These are phyloP conservation scores for Oryza brachyantha DNA, from an alignment of 176 grass and related monocot genomes.

Conservation along the genomic window DNA sequence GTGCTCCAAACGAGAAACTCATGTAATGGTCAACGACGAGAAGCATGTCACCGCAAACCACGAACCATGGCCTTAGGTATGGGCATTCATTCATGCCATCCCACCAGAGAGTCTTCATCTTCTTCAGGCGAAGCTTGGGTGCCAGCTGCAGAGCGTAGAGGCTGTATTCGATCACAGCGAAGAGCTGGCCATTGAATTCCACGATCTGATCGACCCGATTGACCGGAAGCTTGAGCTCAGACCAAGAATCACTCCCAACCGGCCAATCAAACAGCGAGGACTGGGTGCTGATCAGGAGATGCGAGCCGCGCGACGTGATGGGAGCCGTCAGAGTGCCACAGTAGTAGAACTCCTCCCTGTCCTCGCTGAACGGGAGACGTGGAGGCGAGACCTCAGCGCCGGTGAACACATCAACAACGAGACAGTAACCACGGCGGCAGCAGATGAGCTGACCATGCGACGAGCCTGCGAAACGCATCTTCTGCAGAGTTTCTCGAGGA, in stretches of 20 bases:
- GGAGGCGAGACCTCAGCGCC: slow-evolving; percentile 28
- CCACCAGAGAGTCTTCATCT: slow-evolving; percentile 13
- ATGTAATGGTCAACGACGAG: slow-evolving; percentile 20
- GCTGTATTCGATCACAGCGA: slow-evolving; percentile 8
- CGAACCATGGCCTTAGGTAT: not conserved
- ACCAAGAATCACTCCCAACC: slow-evolving; percentile 23
- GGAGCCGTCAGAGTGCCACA: slow-evolving; percentile 35
- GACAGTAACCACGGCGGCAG: not conserved
- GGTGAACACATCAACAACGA: slow-evolving; percentile 30
- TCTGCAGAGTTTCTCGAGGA: not conserved
- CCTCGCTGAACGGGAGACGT: not conserved
- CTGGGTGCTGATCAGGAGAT: slow-evolving; percentile 23
- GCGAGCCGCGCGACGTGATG: slow-evolving; percentile 32
- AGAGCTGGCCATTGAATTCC: slow-evolving; percentile 37
- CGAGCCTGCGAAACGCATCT: slow-evolving; percentile 7
- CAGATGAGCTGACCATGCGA: slow-evolving; percentile 27
- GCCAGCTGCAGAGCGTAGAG: slow-evolving; percentile 37
- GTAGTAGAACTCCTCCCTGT: not conserved
- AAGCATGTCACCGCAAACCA: slow-evolving; percentile 47
- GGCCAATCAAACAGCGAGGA: slow-evolving; percentile 35
- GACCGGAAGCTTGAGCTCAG: not conserved
- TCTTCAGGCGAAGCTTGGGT: slow-evolving; percentile 1
- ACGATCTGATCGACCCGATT: slow-evolving; percentile 18
- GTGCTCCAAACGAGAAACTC: not conserved
- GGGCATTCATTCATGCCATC: not conserved